Conservation (phyloP, 148 eudicot genomes). For the Bassia scoparia region DNA sequence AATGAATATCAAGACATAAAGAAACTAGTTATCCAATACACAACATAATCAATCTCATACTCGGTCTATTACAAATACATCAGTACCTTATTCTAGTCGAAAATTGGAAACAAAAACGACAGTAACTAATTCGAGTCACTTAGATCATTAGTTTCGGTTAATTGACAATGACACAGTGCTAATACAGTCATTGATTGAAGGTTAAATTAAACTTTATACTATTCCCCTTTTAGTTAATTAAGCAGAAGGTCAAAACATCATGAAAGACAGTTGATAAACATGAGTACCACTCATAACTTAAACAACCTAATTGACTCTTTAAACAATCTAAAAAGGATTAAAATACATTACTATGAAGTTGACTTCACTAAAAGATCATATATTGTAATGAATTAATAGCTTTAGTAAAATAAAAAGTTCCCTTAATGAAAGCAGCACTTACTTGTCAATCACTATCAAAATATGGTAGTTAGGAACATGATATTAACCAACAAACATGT, state of each 20-base stretch:
- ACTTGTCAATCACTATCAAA: conserved; percentile 11
- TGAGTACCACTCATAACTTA: background rate
- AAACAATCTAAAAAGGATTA: background rate
- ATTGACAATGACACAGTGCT: background rate
- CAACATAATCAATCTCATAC: too few species aligned
- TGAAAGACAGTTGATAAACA: background rate
- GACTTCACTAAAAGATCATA: background rate
- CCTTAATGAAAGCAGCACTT: background rate
- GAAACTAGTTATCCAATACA: too few species aligned
- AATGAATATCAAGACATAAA: too few species aligned
- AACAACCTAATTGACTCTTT: conserved; percentile 12
- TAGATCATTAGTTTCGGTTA: too few species aligned
- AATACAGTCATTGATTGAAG: too few species aligned
- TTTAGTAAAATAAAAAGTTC: background rate
- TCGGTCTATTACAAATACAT: too few species aligned
- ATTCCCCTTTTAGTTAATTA: background rate
- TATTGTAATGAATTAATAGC: background rate
- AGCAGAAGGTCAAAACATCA: background rate
- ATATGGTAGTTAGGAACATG: conserved; percentile 1
- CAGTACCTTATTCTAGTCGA: too few species aligned
- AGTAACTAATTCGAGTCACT: too few species aligned
- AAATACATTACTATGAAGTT: background rate
- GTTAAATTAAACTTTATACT: too few species aligned
- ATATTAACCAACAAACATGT: background rate
- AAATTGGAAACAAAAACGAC: too few species aligned